Conservation (phyloP, 2,329 filamentous ascomycete genomes). For the Beauveria caledonica region DNA sequence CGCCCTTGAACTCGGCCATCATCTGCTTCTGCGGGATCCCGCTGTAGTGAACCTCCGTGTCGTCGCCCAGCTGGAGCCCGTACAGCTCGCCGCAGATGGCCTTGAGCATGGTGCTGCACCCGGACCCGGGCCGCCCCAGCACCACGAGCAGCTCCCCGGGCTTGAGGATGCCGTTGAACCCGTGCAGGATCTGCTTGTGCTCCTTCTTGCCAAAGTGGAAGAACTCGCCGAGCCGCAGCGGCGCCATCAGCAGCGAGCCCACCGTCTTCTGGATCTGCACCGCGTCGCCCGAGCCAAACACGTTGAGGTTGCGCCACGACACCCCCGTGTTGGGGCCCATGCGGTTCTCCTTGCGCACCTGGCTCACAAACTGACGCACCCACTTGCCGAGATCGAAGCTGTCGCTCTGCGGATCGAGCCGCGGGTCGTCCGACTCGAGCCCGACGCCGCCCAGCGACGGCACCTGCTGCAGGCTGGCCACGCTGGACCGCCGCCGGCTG, state of each 20-base stretch:
- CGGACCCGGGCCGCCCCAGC: conserved; percentile 56
- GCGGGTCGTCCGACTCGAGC: conserved; percentile 33
- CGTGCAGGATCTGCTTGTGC: conserved; percentile 51
- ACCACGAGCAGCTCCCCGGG: conserved; percentile 62
- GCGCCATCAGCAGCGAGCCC: conserved; percentile 47
- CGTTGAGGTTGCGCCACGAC: conserved; percentile 55
- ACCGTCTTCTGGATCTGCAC: conserved; percentile 64
- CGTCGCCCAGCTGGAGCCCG: conserved; percentile 43
- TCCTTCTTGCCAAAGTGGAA: conserved; percentile 38
- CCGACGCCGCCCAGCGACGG: conserved; percentile 18
- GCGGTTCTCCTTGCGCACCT: conserved; percentile 47
- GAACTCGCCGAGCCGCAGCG: conserved; percentile 48
- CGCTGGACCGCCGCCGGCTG: conserved; percentile 25
- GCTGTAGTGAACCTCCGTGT: conserved; percentile 52
- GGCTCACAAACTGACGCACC: conserved; percentile 29
- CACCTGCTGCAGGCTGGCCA: conserved; percentile 11
- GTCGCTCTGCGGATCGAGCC: conserved; percentile 29
- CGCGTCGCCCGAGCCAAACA: conserved; percentile 58
- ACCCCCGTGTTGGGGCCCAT: conserved; percentile 48
- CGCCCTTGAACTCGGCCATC: conserved; percentile 53
- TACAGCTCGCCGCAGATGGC: conserved; percentile 51
- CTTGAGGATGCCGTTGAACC: conserved; percentile 56
- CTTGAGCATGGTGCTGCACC: conserved; percentile 58
- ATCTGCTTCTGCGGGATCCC: conserved; percentile 47
- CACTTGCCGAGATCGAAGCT: conserved; percentile 35